Evolutionary conservation across 1,139 yeast genomes (phyloP), one percentile per base, ranked within the genome.

Genomic region (Hansenula sp.): DNA sequence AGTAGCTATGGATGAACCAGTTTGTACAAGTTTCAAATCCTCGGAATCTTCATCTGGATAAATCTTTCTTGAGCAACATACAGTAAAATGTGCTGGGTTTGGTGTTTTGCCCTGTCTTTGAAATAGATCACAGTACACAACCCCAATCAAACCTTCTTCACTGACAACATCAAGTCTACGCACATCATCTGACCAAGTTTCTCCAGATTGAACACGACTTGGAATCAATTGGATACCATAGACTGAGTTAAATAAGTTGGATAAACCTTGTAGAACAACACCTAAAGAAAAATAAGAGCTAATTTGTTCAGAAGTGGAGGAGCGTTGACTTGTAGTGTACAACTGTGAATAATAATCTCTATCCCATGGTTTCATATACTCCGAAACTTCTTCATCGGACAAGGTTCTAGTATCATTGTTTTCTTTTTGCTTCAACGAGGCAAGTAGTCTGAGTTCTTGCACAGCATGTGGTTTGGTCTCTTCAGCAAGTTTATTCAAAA

Each of bases 61-160:
- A 2, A 85, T 68, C 47, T 72, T 73, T 50, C 98, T 73, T 35
- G 96, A 88, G 57, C 98, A 92, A 43, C 94, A 90, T n/a, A 92
- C 88, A 0, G 98, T 92, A 62, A 88, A 94, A 64, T 92, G 99
- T 0, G 98, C 95, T 2, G 98, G 97, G 46, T 79, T 78, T 3
- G 79, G 71, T 0, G 77, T 71, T 57, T 83, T 83, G 21, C 83
- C 82, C 0, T 61, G 64, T 38, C 89, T 66, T 53, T 75, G 77
- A 50, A 80, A 79, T 33, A 83, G 58, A 55, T 83, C 92, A 51
- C 86, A 75, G 56, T 83, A 83, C 29, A 83, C 77, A 16, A 78
- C 70, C 12, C 89, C 89, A 35, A 80, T 68, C 11, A 69, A 48
- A 1, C 80, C 82, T 36, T 80, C 59, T 41, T 79, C 84, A 36